Evolutionary conservation across 768 basidiomycete genomes (phyloP).

Genomic region (Boletus rubroflammeus): DNA sequence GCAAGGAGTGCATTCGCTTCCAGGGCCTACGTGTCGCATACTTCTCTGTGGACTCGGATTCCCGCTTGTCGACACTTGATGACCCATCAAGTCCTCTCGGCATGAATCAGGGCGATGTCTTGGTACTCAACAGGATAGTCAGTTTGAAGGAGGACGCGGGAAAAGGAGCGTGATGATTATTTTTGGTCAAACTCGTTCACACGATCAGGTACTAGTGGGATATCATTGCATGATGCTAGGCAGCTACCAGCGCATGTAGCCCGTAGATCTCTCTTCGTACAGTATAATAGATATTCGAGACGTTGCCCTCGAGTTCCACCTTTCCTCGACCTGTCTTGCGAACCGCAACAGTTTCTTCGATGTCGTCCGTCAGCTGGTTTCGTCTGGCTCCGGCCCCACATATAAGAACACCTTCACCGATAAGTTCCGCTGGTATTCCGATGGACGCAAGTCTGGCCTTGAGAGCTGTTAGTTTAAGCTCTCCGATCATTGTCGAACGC

Average conservation of each 20-base stretch:
- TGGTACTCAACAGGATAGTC: constrained; percentile 90
- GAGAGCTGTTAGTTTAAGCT: constrained; percentile 86
- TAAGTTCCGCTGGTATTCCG: constrained; percentile 86
- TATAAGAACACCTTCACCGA: constrained; percentile 95
- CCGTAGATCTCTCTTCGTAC: constrained; percentile 89
- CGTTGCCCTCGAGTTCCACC: constrained; percentile 86
- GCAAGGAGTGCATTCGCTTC: constrained; percentile 92
- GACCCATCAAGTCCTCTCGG: constrained; percentile 42
- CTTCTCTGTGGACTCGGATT: constrained; percentile 89
- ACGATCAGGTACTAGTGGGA: background rate
- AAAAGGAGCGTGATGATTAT: constrained; percentile 41
- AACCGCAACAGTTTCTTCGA: constrained; percentile 78
- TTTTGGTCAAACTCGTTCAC: background rate
- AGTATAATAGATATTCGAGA: constrained; percentile 84
- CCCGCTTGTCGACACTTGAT: constrained; percentile 62
- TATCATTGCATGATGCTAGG: constrained; percentile 34
- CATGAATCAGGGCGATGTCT: constrained; percentile 64
- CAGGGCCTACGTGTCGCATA: constrained; percentile 95
- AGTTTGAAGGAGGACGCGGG: constrained; percentile 92
- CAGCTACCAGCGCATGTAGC: constrained; percentile 84
- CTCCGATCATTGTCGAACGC: constrained; percentile 94
- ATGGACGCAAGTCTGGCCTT: constrained; percentile 74
- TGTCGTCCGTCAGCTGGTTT: constrained; percentile 38
- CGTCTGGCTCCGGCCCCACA: constrained; percentile 64
- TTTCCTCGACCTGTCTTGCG: constrained; percentile 81